phyloP scores from a whole-genome alignment of 306 rosid species.

The Oemleria cerasiformis region DNA sequence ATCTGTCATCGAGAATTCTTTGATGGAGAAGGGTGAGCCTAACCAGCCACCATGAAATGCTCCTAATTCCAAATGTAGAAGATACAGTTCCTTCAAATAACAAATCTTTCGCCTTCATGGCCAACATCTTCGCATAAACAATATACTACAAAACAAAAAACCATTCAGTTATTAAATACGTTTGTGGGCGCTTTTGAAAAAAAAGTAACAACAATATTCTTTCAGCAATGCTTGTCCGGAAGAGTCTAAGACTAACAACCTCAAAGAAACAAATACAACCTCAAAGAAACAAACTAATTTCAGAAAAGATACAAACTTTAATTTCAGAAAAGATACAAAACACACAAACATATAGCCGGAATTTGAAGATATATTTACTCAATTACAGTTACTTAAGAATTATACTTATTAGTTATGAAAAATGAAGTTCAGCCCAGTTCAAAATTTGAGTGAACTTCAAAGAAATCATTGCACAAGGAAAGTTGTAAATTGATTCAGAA shows the following conservation, averaged over 20 bases:
- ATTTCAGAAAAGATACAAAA: background rate
- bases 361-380: background rate
- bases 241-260: background rate
- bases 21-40: slow-evolving; percentile 72
- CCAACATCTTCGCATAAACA: slow-evolving; percentile 85
- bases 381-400: too few relatives aligned
- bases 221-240: background rate
- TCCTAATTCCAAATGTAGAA: slow-evolving; percentile 42
- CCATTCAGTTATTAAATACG: background rate
- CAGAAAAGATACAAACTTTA: too few relatives aligned
- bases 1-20: slow-evolving; percentile 72
- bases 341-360: background rate
- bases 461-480: background rate
- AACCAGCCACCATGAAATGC: slow-evolving; percentile 87
- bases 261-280: too few relatives aligned
- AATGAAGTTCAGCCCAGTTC: background rate
- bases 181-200: background rate
- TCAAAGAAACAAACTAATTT: too few relatives aligned
- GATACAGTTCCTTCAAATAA: slow-evolving; percentile 35
- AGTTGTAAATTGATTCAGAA: background rate
- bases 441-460: background rate
- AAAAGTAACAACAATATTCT: background rate
- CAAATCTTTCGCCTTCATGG: slow-evolving; percentile 59
- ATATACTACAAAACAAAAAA: slow-evolving; percentile 55
- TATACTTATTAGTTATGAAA: background rate